These are phyloP conservation scores for Cryoendolithus antarcticus DNA, from an alignment of 2,329 filamentous ascomycete species.

Conservation along the genomic window DNA sequence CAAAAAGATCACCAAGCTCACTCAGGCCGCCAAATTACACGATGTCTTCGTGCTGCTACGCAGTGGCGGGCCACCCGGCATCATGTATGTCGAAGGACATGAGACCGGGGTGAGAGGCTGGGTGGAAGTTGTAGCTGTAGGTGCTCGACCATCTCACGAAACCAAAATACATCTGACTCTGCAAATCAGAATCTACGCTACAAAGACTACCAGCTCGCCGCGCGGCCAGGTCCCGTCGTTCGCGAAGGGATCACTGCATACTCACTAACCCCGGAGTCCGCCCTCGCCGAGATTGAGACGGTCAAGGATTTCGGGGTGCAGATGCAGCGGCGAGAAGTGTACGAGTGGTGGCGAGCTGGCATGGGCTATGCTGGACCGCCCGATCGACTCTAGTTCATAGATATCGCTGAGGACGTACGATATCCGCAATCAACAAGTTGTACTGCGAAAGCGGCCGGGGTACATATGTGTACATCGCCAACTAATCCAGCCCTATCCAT, in stretches of 20 bases:
- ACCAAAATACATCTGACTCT: neutral
- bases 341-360: constrained; percentile 53
- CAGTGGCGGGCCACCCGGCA: constrained; percentile 56
- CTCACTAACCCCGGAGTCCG: constrained; percentile 12
- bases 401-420: too few species aligned
- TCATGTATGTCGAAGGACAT: constrained; percentile 66
- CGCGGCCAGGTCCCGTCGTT: constrained; percentile 35
- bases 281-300: constrained; percentile 45
- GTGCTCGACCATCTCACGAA: constrained; percentile 1
- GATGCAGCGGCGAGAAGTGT: constrained; percentile 49
- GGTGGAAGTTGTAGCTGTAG: constrained; percentile 50
- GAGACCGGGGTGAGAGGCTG: constrained; percentile 46
- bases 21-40: constrained; percentile 49
- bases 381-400: too few species aligned
- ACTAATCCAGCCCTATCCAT: constrained; percentile 21
- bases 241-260: constrained; percentile 6
- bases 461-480: constrained; percentile 9
- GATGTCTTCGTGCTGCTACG: constrained; percentile 54
- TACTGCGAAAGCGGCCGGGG: too few species aligned
- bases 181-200: constrained; percentile 44
- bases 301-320: constrained; percentile 51
- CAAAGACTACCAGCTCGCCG: constrained; percentile 58
- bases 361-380: constrained; percentile 42
- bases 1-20: constrained; percentile 56
- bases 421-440: too few species aligned